Evolutionary conservation across 495 filamentous ascomycete species (phyloP), one percentile per base, ranked within the genome.

Genomic region (Rostrohypoxylon terebratum): DNA sequence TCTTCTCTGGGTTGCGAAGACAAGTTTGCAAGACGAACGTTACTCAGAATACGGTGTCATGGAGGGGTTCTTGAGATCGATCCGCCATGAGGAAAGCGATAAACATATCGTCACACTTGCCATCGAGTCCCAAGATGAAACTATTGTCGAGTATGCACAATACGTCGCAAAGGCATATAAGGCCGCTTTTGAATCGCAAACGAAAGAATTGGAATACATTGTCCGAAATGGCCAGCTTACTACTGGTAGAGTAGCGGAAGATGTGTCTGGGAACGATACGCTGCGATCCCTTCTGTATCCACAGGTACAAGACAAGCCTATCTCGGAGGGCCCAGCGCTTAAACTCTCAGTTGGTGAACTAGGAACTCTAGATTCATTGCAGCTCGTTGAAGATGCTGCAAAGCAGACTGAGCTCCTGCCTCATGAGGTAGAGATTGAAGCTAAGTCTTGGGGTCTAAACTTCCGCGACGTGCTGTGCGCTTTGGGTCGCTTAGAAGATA

Each of bases 1-100:
- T 7, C 45, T 82, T 6, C n/a, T 83, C 10, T 82, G 80, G 80
- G 73, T 77, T 10, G 68, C 78, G 0, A 57, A 50, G 16, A 68
- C 66, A 7, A 57, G 36, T 25, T 4, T 50, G 1, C 38, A 73
- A 1, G 63, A 71, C 2, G 21, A 55, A 6, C 66, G 76, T 28
- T 75, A 77, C 6, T 75, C 83, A 0, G 38, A 72, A 4, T 73
- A 77, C 9, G 60, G 63, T 8, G 25, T 76, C 1, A 50, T 70
- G 21, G 44, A 66, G 9, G 80, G 80, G 21, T 75, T 81, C 48
- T 55, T 80, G 6, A 57, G 80, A 14, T 67, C 72, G 0, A 68
- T 82, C 16, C 68, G 78, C 1, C 60, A 67, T 7, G 79, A 82
- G 53, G 57, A 78, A 59, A 61, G 55, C 8, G 71, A 74, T 13